Conservation (phyloP, 2,329 filamentous ascomycete species). For the Aspergillus sp. region DNA sequence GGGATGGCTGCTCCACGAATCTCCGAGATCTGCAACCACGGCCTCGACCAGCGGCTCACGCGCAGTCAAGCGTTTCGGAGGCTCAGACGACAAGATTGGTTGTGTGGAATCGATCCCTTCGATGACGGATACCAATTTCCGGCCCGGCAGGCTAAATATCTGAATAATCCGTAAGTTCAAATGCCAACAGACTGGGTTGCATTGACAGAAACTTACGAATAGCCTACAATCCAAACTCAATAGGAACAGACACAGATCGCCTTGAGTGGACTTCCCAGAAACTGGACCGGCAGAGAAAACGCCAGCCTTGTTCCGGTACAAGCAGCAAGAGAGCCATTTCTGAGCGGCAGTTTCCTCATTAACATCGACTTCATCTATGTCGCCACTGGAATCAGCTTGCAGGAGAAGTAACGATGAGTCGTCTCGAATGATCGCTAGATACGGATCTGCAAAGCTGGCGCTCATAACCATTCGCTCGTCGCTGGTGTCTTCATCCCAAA, state of each 20-base stretch:
- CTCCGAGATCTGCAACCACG: slow-evolving; percentile 74
- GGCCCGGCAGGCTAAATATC: slow-evolving; percentile 67
- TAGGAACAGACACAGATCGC: slow-evolving; percentile 63
- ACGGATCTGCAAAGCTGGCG: slow-evolving; percentile 79
- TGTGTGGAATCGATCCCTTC: slow-evolving; percentile 72
- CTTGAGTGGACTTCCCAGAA: slow-evolving; percentile 16
- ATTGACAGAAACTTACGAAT: slow-evolving; percentile 47
- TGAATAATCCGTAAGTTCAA: slow-evolving; percentile 26
- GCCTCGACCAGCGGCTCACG: slow-evolving; percentile 71
- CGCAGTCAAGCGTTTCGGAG: slow-evolving; percentile 58
- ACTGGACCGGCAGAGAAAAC: slow-evolving; percentile 39
- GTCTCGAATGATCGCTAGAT: slow-evolving; percentile 71
- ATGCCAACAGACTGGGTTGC: not conserved
- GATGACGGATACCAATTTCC: slow-evolving; percentile 64
- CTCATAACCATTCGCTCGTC: slow-evolving; percentile 64
- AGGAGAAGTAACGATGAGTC: slow-evolving; percentile 73
- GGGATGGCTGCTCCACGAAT: slow-evolving; percentile 58
- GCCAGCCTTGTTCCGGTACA: slow-evolving; percentile 62
- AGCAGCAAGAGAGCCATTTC: slow-evolving; percentile 73
- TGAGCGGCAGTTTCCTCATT: slow-evolving; percentile 50
- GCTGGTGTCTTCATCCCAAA: slow-evolving; percentile 83
- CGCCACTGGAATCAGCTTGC: slow-evolving; percentile 68
- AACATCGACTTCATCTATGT: slow-evolving; percentile 72
- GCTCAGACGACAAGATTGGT: slow-evolving; percentile 63
- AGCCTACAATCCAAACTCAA: slow-evolving; percentile 66